Evolutionary conservation across 1,139 yeast genomes (phyloP), one percentile per base, ranked within the genome.

Genomic region (Hemisphaericaspora subhashii): DNA sequence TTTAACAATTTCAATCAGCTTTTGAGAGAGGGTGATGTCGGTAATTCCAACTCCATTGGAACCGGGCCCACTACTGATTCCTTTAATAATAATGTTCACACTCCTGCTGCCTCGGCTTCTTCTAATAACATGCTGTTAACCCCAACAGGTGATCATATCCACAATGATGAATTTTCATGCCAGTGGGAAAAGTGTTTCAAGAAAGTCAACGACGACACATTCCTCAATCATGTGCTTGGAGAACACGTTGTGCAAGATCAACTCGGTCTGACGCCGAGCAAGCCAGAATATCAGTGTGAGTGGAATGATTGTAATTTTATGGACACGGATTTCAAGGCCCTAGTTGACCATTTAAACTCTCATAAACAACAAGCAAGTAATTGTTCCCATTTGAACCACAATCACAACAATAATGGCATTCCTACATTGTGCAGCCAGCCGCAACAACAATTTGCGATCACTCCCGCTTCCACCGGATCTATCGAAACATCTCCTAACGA

Each of bases 301-400:
- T 86, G 95, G 95, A 64, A 68, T 44, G 72, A 79, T 39, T 87
- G 96, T 68, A 65, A 73, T 37, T 83, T 68, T 53, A 63, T 68
- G 31, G 72, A 84, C 30, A 53, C 62, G 15, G 79, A 80, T 48
- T 55, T 81, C 31, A 64, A 77, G 30, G 59, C 74, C 3, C 64
- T 87, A 31, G 60, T 85, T 14, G 64, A 71, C 36, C 96, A 87
- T 60, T 69, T 86, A 40, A 75, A 78, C 37, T 61, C 72, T 11
- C 74, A 72, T 33, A 85, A 80, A 47, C 67, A 69, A 16, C 14
- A 33, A 18, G 13, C 26, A 13, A n/a, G n/a, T n/a, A n/a, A n/a
- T n/a, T n/a, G n/a, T n/a, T n/a, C n/a, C n/a, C n/a, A n/a, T n/a
- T n/a, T n/a, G n/a, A n/a, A 15, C 27, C 20, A 9, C 14, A 15